Base-by-base conservation (phyloP, 2,329 filamentous ascomycete genomes). In the Lecanicillium sp. region DNA sequence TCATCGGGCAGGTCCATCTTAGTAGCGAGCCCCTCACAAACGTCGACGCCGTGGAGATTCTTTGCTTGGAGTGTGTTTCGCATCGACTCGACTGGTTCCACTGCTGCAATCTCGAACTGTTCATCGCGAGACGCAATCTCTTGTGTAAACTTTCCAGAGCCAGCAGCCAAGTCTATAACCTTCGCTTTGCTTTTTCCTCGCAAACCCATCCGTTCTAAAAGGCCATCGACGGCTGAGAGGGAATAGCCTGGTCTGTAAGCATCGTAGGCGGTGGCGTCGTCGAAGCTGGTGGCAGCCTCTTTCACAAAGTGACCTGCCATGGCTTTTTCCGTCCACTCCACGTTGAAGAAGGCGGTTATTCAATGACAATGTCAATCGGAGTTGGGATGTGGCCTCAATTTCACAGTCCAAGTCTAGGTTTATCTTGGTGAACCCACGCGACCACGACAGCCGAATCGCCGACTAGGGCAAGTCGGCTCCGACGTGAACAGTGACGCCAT, bases 111-210 rank as follows among this genome's bases (percentile, higher is more conserved):
- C 30, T 73, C 52, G 57, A 73, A 85, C 6, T 59, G 52, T 56
- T 85, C 83, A 1, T 68, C 62, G 20, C 80, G 63, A 12, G 56
- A 61, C 6, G 75, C 73, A 25, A 87, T 64, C 14, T 70, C 49
- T 54, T 80, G 75, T 0, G 81, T 85, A 51, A 85, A 79, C 51
- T 84, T 84, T 18, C 82, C 82, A 1, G 80, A 84, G 1, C 81
- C 80, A 3, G 79, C 77, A 2, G 72, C 81, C 14, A 85, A 63
- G 53, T 85, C 81, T 17, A 84, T 55, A 29, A 85, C 59, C 32
- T 59, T 67, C 12, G 70, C 70, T 33, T 63, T 60, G 6, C 58
- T 37, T 14, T 64, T 51, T 18, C 63, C 66, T 19, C 64, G 58
- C 8, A 85, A 55, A 5, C 64, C 58, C n/a, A 83, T 61, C 35